Base-by-base conservation (phyloP, 306 rosid species). In the Cucurbita moschata region DNA sequence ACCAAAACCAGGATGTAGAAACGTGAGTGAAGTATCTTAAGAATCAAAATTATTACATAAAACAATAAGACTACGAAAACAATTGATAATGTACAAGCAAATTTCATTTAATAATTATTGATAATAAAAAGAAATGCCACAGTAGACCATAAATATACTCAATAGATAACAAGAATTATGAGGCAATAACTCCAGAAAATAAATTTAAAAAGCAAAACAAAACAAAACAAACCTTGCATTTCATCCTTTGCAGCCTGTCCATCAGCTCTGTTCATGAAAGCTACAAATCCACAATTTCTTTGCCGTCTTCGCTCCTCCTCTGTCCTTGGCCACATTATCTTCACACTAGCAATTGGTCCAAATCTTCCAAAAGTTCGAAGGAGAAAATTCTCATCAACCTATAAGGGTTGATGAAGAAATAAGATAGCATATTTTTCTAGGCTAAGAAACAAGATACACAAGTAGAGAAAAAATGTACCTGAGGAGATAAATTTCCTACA, bases 251-350 rank as follows among this genome's bases (percentile, higher is more conserved):
- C 99, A 52, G 99, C 99, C 81, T 95, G 99, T 47, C 97, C 99
- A 84, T 95, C 99, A 79, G 76, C 89, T 82, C 99, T 89, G 77
- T 95, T 95, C 99, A 95, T 95, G 90, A 95, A 95, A 84, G 99
- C 99, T 47, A 95, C 99, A 88, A 95, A 95, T 70, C 99, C 99
- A 89, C 99, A 95, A 81, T 95, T 95, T 82, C 99, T 91, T 89
- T 95, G 97, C 71, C 99, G 88, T 83, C 90, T 83, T 77, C 97
- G 87, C 84, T 95, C 99, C 88, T 95, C 99, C 82, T 95, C 99
- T 21, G 99, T 95, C 79, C 99, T 84, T 77, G 99, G 99, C 99
- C 99, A 95, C 99, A 95, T 95, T 81, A 95, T 95, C 85, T 95
- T 95, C 83, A 95, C 99, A 71, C 99, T 95, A 61, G 99, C 99